Evolutionary conservation across 345 rosid species (phyloP), one percentile per base, ranked within the genome.

Genomic region (Orychophragmus violaceus): DNA sequence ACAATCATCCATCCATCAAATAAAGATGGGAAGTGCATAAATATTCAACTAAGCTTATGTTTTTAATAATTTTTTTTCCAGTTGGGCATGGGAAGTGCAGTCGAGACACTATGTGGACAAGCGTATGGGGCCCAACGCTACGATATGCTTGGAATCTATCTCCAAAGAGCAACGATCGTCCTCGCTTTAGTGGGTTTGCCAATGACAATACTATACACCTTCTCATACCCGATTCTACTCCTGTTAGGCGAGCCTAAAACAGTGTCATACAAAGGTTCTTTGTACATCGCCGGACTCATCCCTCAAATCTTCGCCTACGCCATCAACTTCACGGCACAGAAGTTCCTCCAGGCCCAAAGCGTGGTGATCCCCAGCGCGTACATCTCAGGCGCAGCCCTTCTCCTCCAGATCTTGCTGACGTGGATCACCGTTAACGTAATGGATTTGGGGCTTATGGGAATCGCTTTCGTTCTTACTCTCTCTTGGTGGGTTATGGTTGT

Each of bases 261-360:
- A 35, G 39, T 35, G 39, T 35, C 39, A 3, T 35, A 35, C 39
- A 35, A 35, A 14, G 39, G n/a, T 35, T 35, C 39, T 35, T 35
- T 35, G 13, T 35, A 35, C 39, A 35, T 35, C 39, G 39, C 39
- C n/a, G 39, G 39, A 35, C 39, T 35, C 5, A n/a, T 35, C 39
- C 39, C 39, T 35, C 39, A 35, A 35, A 35, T 35, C 39, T 35
- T 35, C 39, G 33, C 39, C 39, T 35, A 35, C 39, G 39, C 39
- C 1, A n/a, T 35, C 39, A 35, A 35, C 39, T 35, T 35, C 39
- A 35, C 97, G 1, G 86, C 87, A 33, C 91, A 87, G 8, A 87
- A 85, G 5, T 87, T 82, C 48, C 84, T 87, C 12, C 95, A 85
- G 32, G 75, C 95, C 0, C 95, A 87, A 46, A 81, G 89, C 65